Base-by-base conservation (phyloP, 805 yeast genomes). In the Kodamaea hsintzibuensis region DNA sequence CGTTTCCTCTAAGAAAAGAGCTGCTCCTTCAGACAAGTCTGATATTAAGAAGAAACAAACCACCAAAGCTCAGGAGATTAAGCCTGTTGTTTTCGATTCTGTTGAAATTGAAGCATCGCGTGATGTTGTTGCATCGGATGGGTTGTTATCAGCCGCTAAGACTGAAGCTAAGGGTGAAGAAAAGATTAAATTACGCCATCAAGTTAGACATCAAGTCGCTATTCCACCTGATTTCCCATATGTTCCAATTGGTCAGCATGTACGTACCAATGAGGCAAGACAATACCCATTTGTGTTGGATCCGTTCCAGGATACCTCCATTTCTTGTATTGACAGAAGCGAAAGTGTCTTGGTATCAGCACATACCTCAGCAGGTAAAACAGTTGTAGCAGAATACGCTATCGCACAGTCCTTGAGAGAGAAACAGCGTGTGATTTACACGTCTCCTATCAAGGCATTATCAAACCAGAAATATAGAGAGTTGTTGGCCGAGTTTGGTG, bases 321-420 rank as follows among this genome's bases (percentile, higher is more conserved):
- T 95, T 58, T 91, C 97, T 9, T 93, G 98, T 73, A 95, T 95
- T 59, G 98, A 95, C 69, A 81, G 98, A 66, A 83, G 85, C 61
- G 98, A 93, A 72, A 88, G 96, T 1, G 99, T 95, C 19, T 78
- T 95, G 61, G 99, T 95, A 4, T 91, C 98, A 35, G 99, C 99
- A 8, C 98, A 91, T 65, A 92, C 98, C 0, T 91, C 97, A 49
- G 98, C 98, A 9, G 98, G 98, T 75, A 92, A 92, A 67, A 92
- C 98, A 0, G 98, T 92, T 47, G 98, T 92, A 42, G 98, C 98
- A 0, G 98, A 92, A 68, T 92, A 92, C 64, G 97, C 98, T 25
- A 92, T 92, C 70, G 98, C 98, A 1, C 97, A 91, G 71, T 88
- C 96, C n/a, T 74, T 92, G 57, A 77, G 95, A 58, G 91, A 88